Percentiles rank a stretch among this genome's conserved stretches.
These are phyloP conservation scores for Candida palmyrensis DNA, from an alignment of 805 yeast genomes.

Conservation along the genomic window DNA sequence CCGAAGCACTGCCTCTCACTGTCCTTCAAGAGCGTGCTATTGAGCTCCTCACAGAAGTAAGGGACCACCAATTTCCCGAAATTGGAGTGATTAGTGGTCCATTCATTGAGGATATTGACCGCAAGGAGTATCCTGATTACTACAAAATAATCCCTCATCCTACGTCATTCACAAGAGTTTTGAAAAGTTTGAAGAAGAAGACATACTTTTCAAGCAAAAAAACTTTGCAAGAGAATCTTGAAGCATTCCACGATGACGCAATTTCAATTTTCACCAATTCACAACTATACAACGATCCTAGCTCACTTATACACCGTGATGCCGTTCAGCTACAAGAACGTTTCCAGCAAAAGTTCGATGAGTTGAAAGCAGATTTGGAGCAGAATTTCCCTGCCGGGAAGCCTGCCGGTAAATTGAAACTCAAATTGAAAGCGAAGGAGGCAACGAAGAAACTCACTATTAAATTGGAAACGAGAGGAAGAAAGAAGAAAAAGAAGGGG, in stretches of 20 bases:
- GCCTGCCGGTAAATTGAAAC: constrained; percentile 16
- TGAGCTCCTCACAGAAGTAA: constrained; percentile 32
- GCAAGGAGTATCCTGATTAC: constrained; percentile 74
- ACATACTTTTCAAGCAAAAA: constrained; percentile 27
- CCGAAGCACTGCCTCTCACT: constrained; percentile 12
- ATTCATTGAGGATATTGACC: constrained; percentile 70
- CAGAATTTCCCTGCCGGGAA: constrained; percentile 7
- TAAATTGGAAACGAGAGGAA: constrained; percentile 14
- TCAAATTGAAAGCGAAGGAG: constrained; percentile 19
- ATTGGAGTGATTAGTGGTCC: constrained; percentile 59
- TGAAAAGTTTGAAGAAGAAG: constrained; percentile 46
- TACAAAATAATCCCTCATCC: constrained; percentile 68
- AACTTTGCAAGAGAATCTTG: constrained; percentile 41
- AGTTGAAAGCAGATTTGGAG: constrained; percentile 18
- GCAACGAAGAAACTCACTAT: constrained; percentile 15
- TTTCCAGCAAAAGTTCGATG: constrained; percentile 38
- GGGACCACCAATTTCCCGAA: constrained; percentile 42
- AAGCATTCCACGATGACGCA: constrained; percentile 55
- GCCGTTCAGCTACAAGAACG: constrained; percentile 54
- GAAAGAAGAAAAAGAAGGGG: constrained; percentile 15
- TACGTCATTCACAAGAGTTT: constrained; percentile 62
- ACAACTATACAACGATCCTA: constrained; percentile 67
- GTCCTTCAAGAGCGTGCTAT: constrained; percentile 17
- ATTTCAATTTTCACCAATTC: constrained; percentile 74
- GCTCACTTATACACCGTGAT: constrained; percentile 66